Conservation (phyloP, 1,139 yeast species). For the Diutina neorugosa region DNA sequence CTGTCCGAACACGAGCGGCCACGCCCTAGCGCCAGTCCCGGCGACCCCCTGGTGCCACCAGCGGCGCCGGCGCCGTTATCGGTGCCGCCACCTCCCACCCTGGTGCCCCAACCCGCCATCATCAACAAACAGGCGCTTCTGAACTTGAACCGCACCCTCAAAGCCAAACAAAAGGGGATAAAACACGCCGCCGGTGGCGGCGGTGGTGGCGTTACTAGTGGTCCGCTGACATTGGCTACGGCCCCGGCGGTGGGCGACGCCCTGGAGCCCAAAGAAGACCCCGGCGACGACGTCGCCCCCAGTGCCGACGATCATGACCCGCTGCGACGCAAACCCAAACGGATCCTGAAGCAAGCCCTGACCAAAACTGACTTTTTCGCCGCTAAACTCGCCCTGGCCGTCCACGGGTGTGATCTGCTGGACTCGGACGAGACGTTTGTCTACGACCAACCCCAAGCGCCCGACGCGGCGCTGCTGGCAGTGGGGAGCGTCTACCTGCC, state of each 20-base stretch:
- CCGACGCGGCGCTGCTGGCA: conserved; percentile 2
- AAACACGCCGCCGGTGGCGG: neutral
- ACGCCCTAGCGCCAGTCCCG: neutral
- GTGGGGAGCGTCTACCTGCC: neutral
- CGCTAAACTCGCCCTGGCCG: conserved; percentile 87
- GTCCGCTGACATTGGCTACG: neutral
- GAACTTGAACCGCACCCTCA: conserved; percentile 1
- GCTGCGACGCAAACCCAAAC: neutral
- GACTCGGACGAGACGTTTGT: conserved; percentile 93
- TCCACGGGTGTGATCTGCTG: conserved; percentile 75
- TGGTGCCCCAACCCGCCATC: neutral
- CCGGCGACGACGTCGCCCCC: neutral
- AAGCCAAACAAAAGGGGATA: neutral
- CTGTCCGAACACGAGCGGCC: neutral
- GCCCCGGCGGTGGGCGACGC: neutral
- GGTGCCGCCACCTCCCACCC: neutral
- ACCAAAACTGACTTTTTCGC: conserved; percentile 89
- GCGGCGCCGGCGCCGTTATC: neutral
- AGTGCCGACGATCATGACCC: neutral
- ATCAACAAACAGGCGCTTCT: neutral
- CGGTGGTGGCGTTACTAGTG: neutral
- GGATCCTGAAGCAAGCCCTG: conserved; percentile 3
- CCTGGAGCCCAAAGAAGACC: neutral
- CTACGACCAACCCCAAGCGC: conserved; percentile 36
- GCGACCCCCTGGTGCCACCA: neutral